Conservation (phyloP, 305 asterid species). For the Euphrasia arctica region DNA sequence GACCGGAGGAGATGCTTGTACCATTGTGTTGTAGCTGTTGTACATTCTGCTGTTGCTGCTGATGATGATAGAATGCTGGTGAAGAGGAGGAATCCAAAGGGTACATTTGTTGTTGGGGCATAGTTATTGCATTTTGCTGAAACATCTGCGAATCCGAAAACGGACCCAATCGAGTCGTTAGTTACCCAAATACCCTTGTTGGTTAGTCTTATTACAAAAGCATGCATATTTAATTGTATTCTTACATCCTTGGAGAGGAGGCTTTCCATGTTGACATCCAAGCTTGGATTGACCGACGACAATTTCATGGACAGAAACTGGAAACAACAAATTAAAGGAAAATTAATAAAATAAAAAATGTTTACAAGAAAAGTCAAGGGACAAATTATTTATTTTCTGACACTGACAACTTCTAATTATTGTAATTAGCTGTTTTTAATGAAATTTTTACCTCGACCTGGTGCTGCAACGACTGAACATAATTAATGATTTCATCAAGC, state of each 20-base stretch:
- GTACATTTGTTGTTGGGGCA: conserved; percentile 52
- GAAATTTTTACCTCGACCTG: conserved; percentile 82
- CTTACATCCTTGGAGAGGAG: conserved; percentile 57
- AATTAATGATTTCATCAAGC: conserved; percentile 94
- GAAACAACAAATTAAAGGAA: conserved; percentile 5
- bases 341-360: background rate
- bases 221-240: background rate
- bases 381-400: conserved; percentile 22
- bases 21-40: conserved; percentile 30
- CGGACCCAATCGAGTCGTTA: conserved; percentile 32
- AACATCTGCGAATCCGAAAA: conserved; percentile 39
- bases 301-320: conserved; percentile 41
- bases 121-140: conserved; percentile 39
- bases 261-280: conserved; percentile 11
- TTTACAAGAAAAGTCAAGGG: conserved; percentile 12
- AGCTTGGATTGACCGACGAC: background rate
- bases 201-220: background rate
- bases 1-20: conserved; percentile 28
- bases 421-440: background rate
- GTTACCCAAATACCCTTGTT: background rate
- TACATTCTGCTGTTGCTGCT: conserved; percentile 12
- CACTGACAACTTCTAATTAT: conserved; percentile 20
- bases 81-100: conserved; percentile 52
- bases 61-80: conserved; percentile 43
- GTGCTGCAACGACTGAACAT: conserved; percentile 92